Evolutionary conservation across 2,329 filamentous ascomycete species (phyloP).

Genomic region (Paraconiothyrium brasiliense): DNA sequence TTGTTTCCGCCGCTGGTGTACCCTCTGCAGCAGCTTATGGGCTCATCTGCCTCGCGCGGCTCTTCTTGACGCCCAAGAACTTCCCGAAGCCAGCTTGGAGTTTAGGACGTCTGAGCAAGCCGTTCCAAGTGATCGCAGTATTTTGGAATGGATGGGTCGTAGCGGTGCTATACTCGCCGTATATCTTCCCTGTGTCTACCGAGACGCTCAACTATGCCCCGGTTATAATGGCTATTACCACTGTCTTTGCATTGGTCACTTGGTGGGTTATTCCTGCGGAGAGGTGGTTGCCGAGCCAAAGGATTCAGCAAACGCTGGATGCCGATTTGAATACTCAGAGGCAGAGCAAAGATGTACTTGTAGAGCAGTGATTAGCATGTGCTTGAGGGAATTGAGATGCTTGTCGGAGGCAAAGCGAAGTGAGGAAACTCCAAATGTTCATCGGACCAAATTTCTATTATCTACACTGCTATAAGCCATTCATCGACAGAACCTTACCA

Average conservation of each 20-base stretch:
- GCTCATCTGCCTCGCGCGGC: background rate
- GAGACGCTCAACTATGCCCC: background rate
- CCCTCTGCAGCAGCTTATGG: background rate
- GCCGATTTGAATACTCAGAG: background rate
- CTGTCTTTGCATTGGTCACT: background rate
- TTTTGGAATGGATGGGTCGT: background rate
- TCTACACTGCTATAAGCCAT: background rate
- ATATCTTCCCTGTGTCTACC: background rate
- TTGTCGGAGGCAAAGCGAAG: too few species aligned
- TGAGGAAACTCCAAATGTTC: background rate
- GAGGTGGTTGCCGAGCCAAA: background rate
- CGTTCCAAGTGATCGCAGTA: background rate
- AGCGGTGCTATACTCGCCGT: background rate
- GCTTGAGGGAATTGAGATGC: too few species aligned
- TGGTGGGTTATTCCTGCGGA: background rate
- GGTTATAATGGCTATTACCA: background rate
- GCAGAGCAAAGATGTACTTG: background rate
- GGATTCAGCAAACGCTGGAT: background rate
- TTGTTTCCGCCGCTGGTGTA: background rate
- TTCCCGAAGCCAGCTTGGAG: background rate
- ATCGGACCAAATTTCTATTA: background rate
- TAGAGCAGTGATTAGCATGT: background rate
- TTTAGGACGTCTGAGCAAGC: background rate
- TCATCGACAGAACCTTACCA: background rate
- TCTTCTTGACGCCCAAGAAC: background rate